Conservation (phyloP, 2,329 filamentous ascomycete species). For the Iodosphaeria phyllophila region DNA sequence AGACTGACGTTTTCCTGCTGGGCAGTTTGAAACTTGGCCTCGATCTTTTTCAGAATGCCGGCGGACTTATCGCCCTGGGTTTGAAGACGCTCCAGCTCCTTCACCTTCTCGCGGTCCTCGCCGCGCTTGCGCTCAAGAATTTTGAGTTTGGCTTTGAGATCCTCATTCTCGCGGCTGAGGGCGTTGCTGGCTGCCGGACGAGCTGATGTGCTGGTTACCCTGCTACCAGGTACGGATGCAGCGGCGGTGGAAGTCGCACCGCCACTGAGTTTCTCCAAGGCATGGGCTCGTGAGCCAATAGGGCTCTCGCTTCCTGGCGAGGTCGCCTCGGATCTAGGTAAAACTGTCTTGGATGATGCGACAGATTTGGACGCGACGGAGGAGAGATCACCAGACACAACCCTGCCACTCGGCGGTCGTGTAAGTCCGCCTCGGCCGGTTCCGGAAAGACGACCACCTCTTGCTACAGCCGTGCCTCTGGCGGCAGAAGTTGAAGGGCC, state of each 20-base stretch:
- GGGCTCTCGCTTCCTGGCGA: constrained; percentile 33
- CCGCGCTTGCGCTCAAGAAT: constrained; percentile 72
- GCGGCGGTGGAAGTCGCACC: constrained; percentile 13
- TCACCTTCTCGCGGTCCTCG: constrained; percentile 74
- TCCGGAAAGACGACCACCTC: constrained; percentile 17
- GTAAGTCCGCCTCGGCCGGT: constrained; percentile 15
- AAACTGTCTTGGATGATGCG: constrained; percentile 19
- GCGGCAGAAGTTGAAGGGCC: constrained; percentile 15
- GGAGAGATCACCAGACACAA: constrained; percentile 26
- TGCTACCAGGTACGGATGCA: no score
- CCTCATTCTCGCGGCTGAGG: constrained; percentile 55
- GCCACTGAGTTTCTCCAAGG: constrained; percentile 27
- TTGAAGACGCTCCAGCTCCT: constrained; percentile 57
- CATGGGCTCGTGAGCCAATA: constrained; percentile 27
- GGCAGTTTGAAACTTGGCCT: constrained; percentile 72
- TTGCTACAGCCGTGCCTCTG: constrained; percentile 12
- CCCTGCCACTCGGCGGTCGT: constrained; percentile 21
- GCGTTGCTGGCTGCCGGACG: constrained; percentile 26
- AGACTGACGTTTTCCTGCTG: constrained; percentile 64
- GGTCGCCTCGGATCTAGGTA: constrained; percentile 14
- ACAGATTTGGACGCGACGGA: no score
- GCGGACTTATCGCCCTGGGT: constrained; percentile 65
- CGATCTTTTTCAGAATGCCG: constrained; percentile 73
- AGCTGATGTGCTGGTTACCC: constrained; percentile 11
- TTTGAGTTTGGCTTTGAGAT: constrained; percentile 72